Percentiles rank a stretch among this genome's conserved stretches.
Evolutionary conservation across 257 asterid genomes (phyloP).

Genomic region (Solanum ossicruentum): DNA sequence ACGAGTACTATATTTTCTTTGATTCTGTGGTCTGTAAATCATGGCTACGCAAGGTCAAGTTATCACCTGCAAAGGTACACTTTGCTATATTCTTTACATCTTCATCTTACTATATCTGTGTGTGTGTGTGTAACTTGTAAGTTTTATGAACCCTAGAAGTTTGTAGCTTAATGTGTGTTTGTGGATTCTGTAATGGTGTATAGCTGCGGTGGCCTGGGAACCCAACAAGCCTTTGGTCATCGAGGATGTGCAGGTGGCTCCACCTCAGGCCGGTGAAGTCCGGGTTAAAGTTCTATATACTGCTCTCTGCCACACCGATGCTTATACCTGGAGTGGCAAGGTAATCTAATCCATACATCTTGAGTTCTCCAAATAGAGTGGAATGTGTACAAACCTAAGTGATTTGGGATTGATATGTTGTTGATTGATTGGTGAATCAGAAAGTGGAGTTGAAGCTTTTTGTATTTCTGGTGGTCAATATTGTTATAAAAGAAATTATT

Average conservation of each 20-base stretch:
- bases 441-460: not conserved
- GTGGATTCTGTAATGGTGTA: not conserved
- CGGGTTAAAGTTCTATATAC: slow-evolving; percentile 64
- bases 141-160: not conserved
- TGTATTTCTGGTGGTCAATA: not conserved
- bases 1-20: not conserved
- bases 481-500: not conserved
- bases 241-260: slow-evolving; percentile 89
- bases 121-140: not conserved
- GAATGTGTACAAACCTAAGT: not conserved
- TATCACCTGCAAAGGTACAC: slow-evolving; percentile 80
- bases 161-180: not conserved
- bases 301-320: slow-evolving; percentile 93
- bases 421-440: not conserved
- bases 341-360: slow-evolving; percentile 5
- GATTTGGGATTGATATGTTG: not conserved
- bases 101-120: not conserved
- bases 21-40: not conserved
- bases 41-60: slow-evolving; percentile 87
- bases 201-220: slow-evolving; percentile 99
- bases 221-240: slow-evolving; percentile 82
- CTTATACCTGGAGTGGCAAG: slow-evolving; percentile 94
- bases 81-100: not conserved
- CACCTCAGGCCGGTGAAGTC: slow-evolving; percentile 90
- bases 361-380: not conserved